Base-by-base conservation (phyloP, 768 basidiomycete species). In the Leccinum pellstonianum region DNA sequence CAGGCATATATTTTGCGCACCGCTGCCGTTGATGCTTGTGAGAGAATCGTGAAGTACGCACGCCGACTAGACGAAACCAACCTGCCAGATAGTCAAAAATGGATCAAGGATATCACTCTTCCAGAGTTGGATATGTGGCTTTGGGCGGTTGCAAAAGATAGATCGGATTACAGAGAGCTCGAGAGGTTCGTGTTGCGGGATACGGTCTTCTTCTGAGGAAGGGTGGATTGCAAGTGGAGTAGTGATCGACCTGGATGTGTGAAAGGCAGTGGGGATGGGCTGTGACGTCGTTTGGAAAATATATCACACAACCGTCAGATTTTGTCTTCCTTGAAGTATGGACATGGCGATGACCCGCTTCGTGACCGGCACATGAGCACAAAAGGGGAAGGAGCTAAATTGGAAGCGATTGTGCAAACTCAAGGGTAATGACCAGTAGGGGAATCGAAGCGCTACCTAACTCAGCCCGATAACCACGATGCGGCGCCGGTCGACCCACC, bases 81-180 rank as follows among this genome's bases (percentile, higher is more conserved):
- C 38, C 46, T 68, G 38, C 64, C 64, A 4, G 66, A 65, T 33
- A 76, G 69, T 37, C 63, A 77, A 19, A 66, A 69, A 23, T 87
- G 86, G 86, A 66, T 90, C 63, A 80, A 75, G 56, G 73, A 77
- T 3, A 77, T 94, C 37, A 83, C 77, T 0, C 74, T 85, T 27
- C 84, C 86, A 4, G 79, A 83, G 49, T 61, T 93, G 59, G 87
- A 93, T 67, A 82, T 81, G 66, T 94, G 90, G 90, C 71, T 93
- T n/a, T 91, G 91, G 89, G 79, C 84, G 33, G 82, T 90, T 5
- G 90, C 89, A 38, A 93, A 94, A 69, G 90, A 91, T 64, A 77
- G 90, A 62, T 64, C 74, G 31, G 91, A 91, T 71, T 92, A 91
- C 67, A 77, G 88, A 54, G 73, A 73, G 52, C 76, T 93, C 43